These are phyloP conservation scores for Coemansia sp. DNA, from an alignment of 192 early-diverging fungal genomes.

Conservation along the genomic window DNA sequence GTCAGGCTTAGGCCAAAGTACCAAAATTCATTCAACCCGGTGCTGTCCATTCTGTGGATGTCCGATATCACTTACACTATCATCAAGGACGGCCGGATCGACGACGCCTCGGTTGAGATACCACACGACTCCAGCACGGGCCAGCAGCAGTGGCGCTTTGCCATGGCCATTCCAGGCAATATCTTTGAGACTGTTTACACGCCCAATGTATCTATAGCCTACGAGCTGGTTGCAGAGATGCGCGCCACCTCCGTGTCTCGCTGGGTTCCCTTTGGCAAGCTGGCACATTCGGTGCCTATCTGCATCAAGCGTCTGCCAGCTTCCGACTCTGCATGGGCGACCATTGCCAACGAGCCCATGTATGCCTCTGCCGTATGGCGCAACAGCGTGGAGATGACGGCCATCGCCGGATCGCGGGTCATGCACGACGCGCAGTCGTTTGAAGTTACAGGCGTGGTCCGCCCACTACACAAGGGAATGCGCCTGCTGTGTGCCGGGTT, in stretches of 20 bases:
- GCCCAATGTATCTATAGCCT: constrained; percentile 34
- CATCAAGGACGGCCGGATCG: constrained; percentile 27
- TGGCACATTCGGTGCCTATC: constrained; percentile 14
- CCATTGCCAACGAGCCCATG: constrained; percentile 32
- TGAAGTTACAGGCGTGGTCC: constrained; percentile 23
- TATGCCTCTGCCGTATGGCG: constrained; percentile 38
- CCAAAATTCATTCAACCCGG: constrained; percentile 42
- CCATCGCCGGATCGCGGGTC: constrained; percentile 26
- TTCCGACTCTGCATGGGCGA: constrained; percentile 32
- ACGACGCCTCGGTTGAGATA: constrained; percentile 8
- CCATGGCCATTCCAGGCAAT: constrained; percentile 40
- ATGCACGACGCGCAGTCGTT: constrained; percentile 29
- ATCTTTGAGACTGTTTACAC: constrained; percentile 40
- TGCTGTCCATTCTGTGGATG: constrained; percentile 31
- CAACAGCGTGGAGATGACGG: constrained; percentile 38
- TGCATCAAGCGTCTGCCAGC: constrained; percentile 39
- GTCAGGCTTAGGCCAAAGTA: constrained; percentile 36
- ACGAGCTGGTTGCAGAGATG: constrained; percentile 43
- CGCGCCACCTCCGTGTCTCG: constrained; percentile 11
- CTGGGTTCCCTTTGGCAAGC: constrained; percentile 25
- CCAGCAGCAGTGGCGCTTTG: constrained; percentile 42
- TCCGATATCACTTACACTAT: constrained; percentile 27
- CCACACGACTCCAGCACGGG: constrained; percentile 8
- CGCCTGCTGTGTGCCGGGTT: constrained; percentile 42
- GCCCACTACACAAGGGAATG: constrained; percentile 44